Base-by-base conservation (phyloP, 805 yeast genomes). In the Kluyveromyces siamensis region DNA sequence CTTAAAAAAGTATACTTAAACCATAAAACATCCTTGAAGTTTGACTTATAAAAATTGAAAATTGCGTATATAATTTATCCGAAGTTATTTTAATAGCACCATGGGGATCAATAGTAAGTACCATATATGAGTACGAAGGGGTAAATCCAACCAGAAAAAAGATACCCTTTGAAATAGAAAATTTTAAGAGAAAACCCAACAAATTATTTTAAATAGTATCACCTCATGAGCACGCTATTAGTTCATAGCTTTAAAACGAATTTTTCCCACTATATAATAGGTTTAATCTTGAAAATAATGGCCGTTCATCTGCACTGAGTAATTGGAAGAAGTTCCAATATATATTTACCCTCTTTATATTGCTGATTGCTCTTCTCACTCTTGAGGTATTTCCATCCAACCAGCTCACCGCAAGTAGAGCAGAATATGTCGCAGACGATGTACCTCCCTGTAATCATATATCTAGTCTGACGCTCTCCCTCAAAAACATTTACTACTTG, bases 331-430 rank as follows among this genome's bases (percentile, higher is more conserved):
- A 62, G 49, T 45, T 80, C 85, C 51, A 82, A 67, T 37, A 82
- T 79, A 55, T 66, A 81, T 53, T 74, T 72, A 8, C 84, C 83
- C 56, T 79, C 85, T 59, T 83, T 83, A 60, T 77, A 80, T 50
- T 70, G 67, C 64, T 80, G 82, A 16, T 68, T 61, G 18, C 56
- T 55, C 27, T 66, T 62, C 33, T 70, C 72, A 41, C 83, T 74
- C 54, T 68, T 69, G 38, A 80, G 58, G 55, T 83, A 83, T 51
- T 73, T 75, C 88, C 88, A 83, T 2, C 87, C 88, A 16, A 83
- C 66, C 46, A 74, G 63, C 6, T 63, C 60, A 45, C 67, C 66
- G 58, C 88, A 83, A 52, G 74, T 76, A 41, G 72, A 75, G 56
- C 88, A 83, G 37, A 57, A 56, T 30, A 81, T 71, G 55, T 80